These are phyloP conservation scores for Mesotaenium endlicherianum DNA, from an alignment of 139 green algal genomes.

Conservation along the genomic window DNA sequence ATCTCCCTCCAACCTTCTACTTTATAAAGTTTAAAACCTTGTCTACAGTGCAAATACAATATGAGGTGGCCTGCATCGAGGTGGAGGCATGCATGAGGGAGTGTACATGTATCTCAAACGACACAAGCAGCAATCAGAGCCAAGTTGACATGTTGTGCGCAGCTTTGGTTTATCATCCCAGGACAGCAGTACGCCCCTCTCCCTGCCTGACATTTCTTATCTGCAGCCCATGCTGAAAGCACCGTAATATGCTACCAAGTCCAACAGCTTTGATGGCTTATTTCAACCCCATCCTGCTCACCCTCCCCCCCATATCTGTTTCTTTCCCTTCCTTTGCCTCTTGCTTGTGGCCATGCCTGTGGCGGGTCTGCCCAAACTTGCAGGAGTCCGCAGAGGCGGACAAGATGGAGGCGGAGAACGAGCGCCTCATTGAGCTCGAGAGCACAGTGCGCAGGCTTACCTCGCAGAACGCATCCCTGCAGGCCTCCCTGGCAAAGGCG, in stretches of 20 bases:
- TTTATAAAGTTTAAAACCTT: too few relatives aligned
- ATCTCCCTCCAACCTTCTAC: too few relatives aligned
- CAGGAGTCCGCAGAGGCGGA: constrained; percentile 40
- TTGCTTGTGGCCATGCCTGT: background rate
- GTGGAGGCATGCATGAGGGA: too few relatives aligned
- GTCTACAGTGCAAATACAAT: too few relatives aligned
- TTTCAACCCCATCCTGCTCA: background rate
- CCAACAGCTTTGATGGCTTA: background rate
- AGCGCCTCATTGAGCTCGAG: constrained; percentile 25
- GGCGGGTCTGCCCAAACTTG: background rate
- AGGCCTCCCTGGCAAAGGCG: background rate
- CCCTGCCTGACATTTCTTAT: background rate
- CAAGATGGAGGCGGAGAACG: constrained; percentile 34
- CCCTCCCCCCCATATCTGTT: background rate
- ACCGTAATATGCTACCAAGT: background rate
- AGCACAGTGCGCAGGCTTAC: too few relatives aligned
- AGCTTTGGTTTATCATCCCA: too few relatives aligned
- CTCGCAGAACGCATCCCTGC: background rate
- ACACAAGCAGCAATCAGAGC: too few relatives aligned
- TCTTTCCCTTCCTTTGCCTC: background rate
- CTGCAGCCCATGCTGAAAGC: background rate
- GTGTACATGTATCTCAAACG: too few relatives aligned
- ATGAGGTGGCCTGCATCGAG: too few relatives aligned
- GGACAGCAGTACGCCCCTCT: too few relatives aligned
- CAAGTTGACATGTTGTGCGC: too few relatives aligned